Evolutionary conservation across 331 rosid genomes (phyloP).

Genomic region (Acacia concinna): DNA sequence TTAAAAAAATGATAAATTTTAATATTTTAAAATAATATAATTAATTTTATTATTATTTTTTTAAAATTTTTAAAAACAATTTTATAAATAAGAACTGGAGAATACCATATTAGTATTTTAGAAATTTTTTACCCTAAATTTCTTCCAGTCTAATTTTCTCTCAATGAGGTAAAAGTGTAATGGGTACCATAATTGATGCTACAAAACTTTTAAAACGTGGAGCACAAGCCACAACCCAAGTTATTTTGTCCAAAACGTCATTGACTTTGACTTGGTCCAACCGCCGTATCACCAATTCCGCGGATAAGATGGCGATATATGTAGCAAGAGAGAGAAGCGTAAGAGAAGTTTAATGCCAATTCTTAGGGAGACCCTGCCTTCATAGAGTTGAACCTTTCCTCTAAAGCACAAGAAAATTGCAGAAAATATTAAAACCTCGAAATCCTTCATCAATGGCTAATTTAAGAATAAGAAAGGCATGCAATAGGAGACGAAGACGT

Average conservation of each 20-base stretch:
- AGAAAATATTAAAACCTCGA: background rate
- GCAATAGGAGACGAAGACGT: background rate
- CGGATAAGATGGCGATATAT: background rate
- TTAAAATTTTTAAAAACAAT: no score
- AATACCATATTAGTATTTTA: no score
- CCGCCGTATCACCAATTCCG: background rate
- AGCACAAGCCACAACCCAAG: background rate
- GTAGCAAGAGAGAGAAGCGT: background rate
- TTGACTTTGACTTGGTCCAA: slow-evolving; percentile 32
- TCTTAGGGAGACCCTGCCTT: background rate
- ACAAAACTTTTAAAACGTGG: background rate
- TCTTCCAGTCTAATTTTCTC: no score
- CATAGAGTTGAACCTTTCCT: no score
- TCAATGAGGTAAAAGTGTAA: no score
- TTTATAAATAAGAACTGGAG: no score
- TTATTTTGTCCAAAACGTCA: slow-evolving; percentile 8
- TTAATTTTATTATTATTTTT: no score
- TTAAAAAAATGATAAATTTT: no score
- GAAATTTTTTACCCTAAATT: no score
- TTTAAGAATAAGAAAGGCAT: slow-evolving; percentile 8
- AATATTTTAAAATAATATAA: no score
- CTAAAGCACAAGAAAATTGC: background rate
- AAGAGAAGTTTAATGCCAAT: background rate
- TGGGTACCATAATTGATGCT: no score
- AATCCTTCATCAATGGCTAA: slow-evolving; percentile 21